These are phyloP conservation scores for Plasmodiophora brassicae DNA, from an alignment of 208 protist genomes.

Conservation along the genomic window DNA sequence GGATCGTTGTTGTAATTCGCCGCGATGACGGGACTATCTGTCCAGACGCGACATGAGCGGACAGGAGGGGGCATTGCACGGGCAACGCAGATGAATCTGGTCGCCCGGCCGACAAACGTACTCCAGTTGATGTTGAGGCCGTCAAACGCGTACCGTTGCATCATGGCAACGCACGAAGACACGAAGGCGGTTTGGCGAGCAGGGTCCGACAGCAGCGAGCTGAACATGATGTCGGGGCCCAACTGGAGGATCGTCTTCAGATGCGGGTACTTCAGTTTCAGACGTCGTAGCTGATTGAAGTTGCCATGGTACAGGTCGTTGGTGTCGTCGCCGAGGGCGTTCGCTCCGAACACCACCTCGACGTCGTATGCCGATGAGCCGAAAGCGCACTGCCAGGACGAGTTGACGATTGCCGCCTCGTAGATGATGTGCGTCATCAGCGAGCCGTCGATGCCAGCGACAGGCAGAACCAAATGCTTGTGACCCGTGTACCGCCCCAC, in stretches of 20 bases:
- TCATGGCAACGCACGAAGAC: not conserved
- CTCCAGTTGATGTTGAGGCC: not conserved
- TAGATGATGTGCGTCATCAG: no score
- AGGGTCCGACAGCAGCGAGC: not conserved
- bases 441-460: no score
- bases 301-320: not conserved
- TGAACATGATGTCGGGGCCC: not conserved
- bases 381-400: no score
- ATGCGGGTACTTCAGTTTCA: constrained; percentile 7
- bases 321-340: not conserved
- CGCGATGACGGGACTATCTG: not conserved
- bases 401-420: no score
- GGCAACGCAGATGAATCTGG: no score
- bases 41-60: not conserved
- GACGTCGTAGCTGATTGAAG: not conserved
- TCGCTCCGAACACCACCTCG: no score
- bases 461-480: no score
- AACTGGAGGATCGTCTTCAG: not conserved
- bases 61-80: no score
- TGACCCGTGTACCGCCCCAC: no score
- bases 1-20: not conserved
- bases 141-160: not conserved
- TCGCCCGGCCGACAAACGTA: no score
- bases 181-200: not conserved
- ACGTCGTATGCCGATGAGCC: no score